Percentiles rank a stretch among this genome's conserved stretches.
Evolutionary conservation across 1,139 yeast species (phyloP).

Genomic region (Arxiozyma slooffiae): DNA sequence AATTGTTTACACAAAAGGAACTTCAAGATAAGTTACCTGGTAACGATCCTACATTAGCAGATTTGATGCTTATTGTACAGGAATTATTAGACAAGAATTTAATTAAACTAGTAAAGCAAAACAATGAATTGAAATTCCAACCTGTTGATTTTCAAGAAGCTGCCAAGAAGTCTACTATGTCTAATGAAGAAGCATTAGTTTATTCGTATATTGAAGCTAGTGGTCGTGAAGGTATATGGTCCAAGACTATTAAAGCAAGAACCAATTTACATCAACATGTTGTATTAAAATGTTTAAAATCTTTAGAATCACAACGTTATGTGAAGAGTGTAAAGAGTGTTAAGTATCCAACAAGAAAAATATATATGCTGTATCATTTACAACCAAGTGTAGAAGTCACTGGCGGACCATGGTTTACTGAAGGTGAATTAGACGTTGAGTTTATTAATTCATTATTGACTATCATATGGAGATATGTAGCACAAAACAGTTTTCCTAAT

Average conservation of each 20-base stretch:
- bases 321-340: constrained; percentile 89
- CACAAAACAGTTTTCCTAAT: constrained; percentile 64
- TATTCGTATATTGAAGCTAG: constrained; percentile 87
- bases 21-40: constrained; percentile 38
- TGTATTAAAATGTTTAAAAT: constrained; percentile 74
- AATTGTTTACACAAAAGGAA: constrained; percentile 49
- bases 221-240: constrained; percentile 95
- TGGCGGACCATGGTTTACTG: constrained; percentile 99
- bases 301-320: constrained; percentile 71
- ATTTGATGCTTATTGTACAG: constrained; percentile 53
- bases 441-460: constrained; percentile 76
- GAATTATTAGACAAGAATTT: constrained; percentile 55
- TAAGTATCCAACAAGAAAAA: constrained; percentile 91
- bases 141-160: constrained; percentile 63
- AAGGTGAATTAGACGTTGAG: constrained; percentile 87
- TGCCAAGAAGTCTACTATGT: constrained; percentile 60
- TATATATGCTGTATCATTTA: constrained; percentile 85
- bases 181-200: constrained; percentile 82
- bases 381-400: constrained; percentile 94
- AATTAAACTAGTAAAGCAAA: constrained; percentile 57
- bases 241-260: constrained; percentile 81
- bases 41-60: constrained; percentile 30
- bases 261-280: constrained; percentile 91
- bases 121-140: constrained; percentile 60
- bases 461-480: constrained; percentile 81